phyloP scores from a whole-genome alignment of 352 stramenopile species.

The Pythium phragmitis region DNA sequence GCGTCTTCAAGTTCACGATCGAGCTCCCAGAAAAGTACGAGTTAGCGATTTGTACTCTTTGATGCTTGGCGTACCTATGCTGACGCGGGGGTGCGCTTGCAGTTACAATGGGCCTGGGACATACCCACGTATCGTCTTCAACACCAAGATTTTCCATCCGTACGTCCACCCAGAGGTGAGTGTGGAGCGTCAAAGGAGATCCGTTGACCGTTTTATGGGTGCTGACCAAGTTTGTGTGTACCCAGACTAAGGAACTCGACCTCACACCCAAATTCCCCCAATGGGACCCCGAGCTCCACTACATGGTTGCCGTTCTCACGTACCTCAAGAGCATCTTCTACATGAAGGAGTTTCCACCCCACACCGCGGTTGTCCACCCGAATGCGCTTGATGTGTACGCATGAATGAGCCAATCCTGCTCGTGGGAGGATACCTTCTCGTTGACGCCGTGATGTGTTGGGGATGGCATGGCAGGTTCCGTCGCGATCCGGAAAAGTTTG shows the following conservation, averaged over 20 bases:
- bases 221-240: background rate
- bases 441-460: background rate
- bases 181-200: background rate
- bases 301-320: conserved; percentile 95
- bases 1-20: conserved; percentile 97
- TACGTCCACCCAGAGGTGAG: conserved; percentile 83
- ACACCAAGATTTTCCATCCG: conserved; percentile 92
- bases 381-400: conserved; percentile 86
- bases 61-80: background rate
- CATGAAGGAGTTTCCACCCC: conserved; percentile 90
- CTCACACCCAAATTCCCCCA: conserved; percentile 89
- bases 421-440: background rate
- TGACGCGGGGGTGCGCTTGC: conserved; percentile 8
- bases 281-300: conserved; percentile 94
- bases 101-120: conserved; percentile 94
- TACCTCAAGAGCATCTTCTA: conserved; percentile 99
- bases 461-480: conserved; percentile 58
- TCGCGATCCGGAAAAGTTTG: conserved; percentile 85
- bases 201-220: too few relatives aligned
- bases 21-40: conserved; percentile 66
- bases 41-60: background rate
- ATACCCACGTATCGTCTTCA: conserved; percentile 93
- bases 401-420: background rate
- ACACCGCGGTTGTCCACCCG: conserved; percentile 69
- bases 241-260: conserved; percentile 88